Evolutionary conservation across 2,329 filamentous ascomycete species (phyloP).

Genomic region (Pestalotiopsis sp.): DNA sequence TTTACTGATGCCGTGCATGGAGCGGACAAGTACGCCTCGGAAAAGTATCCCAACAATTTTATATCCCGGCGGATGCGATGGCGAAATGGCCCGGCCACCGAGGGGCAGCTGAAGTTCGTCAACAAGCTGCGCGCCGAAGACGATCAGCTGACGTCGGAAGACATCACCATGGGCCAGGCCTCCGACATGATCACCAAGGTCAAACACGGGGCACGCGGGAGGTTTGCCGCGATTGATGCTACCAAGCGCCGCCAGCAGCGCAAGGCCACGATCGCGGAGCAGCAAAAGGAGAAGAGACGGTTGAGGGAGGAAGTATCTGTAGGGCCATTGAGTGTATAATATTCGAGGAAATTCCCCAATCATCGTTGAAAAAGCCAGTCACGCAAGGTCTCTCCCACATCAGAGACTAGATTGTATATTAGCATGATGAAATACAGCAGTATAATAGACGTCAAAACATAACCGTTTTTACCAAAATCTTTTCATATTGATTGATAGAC

Average conservation of each 20-base stretch:
- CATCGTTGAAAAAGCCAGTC: no score
- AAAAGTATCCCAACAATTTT: conserved; percentile 67
- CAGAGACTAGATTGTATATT: no score
- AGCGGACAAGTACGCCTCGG: conserved; percentile 77
- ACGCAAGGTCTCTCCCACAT: no score
- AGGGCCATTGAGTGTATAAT: conserved; percentile 48
- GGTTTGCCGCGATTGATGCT: conserved; percentile 56
- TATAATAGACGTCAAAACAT: no score
- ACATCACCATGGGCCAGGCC: conserved; percentile 79
- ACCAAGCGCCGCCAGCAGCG: conserved; percentile 53
- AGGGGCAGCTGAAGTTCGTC: conserved; percentile 69
- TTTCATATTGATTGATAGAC: no score
- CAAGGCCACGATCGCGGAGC: conserved; percentile 38
- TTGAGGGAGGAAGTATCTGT: conserved; percentile 57
- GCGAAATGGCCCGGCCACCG: conserved; percentile 68
- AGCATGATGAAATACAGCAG: no score
- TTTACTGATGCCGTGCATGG: conserved; percentile 80
- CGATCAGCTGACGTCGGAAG: conserved; percentile 54
- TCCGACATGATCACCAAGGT: conserved; percentile 92
- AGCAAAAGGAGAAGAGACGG: conserved; percentile 36
- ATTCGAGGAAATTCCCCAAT: background rate
- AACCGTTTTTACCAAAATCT: no score
- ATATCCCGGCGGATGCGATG: conserved; percentile 70
- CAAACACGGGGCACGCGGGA: conserved; percentile 76
- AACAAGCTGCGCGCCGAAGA: conserved; percentile 64